phyloP scores from a whole-genome alignment of 2,329 filamentous ascomycete genomes.

The Geosmithia morbida region DNA sequence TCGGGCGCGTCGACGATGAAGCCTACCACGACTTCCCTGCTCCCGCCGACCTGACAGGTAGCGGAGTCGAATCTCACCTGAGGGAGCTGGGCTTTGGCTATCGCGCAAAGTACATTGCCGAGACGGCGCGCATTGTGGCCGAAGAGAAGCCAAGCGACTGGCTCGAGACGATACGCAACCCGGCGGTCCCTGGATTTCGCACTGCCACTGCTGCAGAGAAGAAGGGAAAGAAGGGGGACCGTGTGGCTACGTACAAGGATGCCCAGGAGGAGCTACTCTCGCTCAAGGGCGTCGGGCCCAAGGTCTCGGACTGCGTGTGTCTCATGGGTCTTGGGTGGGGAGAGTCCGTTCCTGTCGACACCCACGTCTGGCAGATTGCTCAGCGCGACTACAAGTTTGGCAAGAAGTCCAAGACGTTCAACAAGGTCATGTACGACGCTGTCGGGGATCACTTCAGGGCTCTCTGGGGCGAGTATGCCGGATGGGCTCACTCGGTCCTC shows the following conservation, averaged over 20 bases:
- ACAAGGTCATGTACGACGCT: conserved; percentile 76
- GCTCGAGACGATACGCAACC: conserved; percentile 67
- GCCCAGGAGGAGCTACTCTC: conserved; percentile 70
- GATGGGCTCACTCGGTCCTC: conserved; percentile 94
- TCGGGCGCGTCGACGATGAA: conserved; percentile 55
- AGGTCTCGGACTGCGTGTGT: conserved; percentile 93
- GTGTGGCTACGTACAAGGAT: conserved; percentile 49
- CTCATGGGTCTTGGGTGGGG: conserved; percentile 95
- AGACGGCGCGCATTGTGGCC: conserved; percentile 66
- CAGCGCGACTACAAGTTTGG: conserved; percentile 91
- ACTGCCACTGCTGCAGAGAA: conserved; percentile 24
- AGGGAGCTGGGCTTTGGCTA: conserved; percentile 86
- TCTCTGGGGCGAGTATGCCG: conserved; percentile 86
- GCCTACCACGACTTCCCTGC: conserved; percentile 79
- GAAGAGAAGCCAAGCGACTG: conserved; percentile 54
- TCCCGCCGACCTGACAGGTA: conserved; percentile 56
- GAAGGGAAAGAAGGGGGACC: conserved; percentile 3
- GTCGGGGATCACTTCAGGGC: conserved; percentile 80
- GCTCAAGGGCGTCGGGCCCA: conserved; percentile 83
- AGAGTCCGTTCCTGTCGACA: conserved; percentile 90
- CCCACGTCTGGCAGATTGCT: conserved; percentile 97
- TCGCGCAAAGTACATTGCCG: conserved; percentile 78
- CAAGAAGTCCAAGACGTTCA: conserved; percentile 70
- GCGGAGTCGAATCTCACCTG: conserved; percentile 66
- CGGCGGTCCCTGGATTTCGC: conserved; percentile 48